phyloP scores from a whole-genome alignment of 495 filamentous ascomycete species.

The Neurospora sp. region DNA sequence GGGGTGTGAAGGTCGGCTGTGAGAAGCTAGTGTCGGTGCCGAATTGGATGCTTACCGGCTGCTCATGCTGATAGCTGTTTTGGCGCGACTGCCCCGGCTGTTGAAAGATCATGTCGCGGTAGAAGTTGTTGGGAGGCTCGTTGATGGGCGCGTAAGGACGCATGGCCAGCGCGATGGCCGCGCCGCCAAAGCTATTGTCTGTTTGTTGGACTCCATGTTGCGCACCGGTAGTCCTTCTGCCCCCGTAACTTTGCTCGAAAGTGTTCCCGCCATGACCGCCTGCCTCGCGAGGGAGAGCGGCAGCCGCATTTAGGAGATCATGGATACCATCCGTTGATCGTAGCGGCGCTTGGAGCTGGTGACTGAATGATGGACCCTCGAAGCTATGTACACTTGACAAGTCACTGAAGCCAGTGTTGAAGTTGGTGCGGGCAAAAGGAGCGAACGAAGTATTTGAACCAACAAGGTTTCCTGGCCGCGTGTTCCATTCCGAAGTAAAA shows the following conservation, averaged over 20 bases:
- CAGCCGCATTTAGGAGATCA: not conserved
- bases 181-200: not conserved
- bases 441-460: not conserved
- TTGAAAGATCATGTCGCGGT: not conserved
- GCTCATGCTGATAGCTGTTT: not conserved
- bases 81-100: not conserved
- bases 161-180: not conserved
- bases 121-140: not conserved
- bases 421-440: not conserved
- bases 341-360: not conserved
- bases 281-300: not conserved
- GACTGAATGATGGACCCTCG: not conserved
- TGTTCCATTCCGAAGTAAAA: not conserved
- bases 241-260: not conserved
- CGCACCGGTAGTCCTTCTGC: not conserved
- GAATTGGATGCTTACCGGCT: constrained; percentile 32
- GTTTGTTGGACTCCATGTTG: not conserved
- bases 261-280: not conserved
- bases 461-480: not conserved
- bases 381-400: not conserved
- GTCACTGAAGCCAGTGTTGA: not conserved
- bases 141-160: not conserved
- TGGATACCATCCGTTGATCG: not conserved
- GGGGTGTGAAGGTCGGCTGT: not conserved
- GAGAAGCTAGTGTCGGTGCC: constrained; percentile 51